Conservation (phyloP, 441 rosid species). For the Eutrema salsugineum region DNA sequence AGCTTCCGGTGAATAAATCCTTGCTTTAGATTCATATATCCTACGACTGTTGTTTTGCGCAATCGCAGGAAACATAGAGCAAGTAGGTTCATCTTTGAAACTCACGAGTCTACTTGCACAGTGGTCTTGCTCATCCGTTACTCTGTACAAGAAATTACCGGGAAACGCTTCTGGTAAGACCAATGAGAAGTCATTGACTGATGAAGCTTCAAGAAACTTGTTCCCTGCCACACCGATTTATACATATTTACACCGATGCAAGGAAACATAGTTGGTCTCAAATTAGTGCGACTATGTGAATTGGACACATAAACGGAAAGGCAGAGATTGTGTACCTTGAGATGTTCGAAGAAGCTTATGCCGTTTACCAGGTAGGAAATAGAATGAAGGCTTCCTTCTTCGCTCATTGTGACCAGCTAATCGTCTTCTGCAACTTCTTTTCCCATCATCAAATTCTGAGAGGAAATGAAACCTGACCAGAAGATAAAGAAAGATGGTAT, state of each 20-base stretch:
- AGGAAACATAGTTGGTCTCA: not conserved
- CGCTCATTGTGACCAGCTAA: conserved; percentile 89
- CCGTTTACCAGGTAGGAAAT: conserved; percentile 39
- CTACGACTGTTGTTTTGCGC: not conserved
- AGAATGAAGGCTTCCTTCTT: conserved; percentile 67
- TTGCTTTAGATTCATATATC: conserved; percentile 16
- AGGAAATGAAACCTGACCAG: conserved; percentile 79
- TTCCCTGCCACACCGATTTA: conserved; percentile 32
- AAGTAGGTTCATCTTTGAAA: conserved; percentile 23
- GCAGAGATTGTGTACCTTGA: conserved; percentile 40
- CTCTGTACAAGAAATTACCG: conserved; percentile 1
- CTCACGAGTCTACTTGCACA: conserved; percentile 23
- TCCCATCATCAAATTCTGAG: conserved; percentile 81
- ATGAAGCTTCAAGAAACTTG: conserved; percentile 32
- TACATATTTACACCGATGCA: not conserved
- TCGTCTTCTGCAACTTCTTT: conserved; percentile 91
- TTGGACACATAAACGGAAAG: not conserved
- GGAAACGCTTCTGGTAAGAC: conserved; percentile 22
- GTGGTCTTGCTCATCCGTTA: conserved; percentile 9
- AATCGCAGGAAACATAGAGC: conserved; percentile 1
- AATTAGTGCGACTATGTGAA: not conserved
- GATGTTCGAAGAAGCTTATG: conserved; percentile 43
- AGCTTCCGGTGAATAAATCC: conserved; percentile 28
- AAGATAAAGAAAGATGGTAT: conserved; percentile 7
- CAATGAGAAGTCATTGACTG: conserved; percentile 35